These are phyloP conservation scores for Musa beccarii DNA, from an alignment of 176 grass and related monocot genomes.

Conservation along the genomic window DNA sequence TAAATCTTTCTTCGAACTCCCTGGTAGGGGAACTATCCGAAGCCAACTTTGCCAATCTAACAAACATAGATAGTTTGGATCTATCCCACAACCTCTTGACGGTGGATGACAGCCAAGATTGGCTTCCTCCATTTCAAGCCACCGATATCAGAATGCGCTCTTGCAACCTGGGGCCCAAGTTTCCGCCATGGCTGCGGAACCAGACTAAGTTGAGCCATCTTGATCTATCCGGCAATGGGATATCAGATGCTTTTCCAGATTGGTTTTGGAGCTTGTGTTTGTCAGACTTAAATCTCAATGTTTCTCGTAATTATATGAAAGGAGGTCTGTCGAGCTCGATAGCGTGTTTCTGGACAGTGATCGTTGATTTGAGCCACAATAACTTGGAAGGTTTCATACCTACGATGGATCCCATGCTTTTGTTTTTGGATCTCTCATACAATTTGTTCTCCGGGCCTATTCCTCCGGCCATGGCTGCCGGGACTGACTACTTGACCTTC, in stretches of 20 bases:
- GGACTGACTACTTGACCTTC: not conserved
- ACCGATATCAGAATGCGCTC: not conserved
- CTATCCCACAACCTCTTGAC: not conserved
- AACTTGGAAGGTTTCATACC: not conserved
- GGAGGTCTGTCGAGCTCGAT: no score
- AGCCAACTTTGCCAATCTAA: not conserved
- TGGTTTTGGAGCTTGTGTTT: not conserved
- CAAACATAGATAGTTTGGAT: not conserved
- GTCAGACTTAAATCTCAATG: no score
- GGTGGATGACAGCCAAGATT: conserved; percentile 1
- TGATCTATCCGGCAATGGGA: not conserved
- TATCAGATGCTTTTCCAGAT: not conserved
- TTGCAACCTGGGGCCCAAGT: not conserved
- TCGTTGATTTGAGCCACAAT: not conserved
- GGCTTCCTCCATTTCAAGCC: not conserved
- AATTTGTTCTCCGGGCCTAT: not conserved
- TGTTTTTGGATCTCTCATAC: not conserved
- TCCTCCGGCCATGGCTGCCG: not conserved
- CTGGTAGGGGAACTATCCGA: not conserved
- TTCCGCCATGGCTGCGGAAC: not conserved
- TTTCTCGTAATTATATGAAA: no score
- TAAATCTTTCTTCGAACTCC: not conserved
- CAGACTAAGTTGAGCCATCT: not conserved
- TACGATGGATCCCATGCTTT: not conserved
- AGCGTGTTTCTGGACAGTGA: no score